Conservation (phyloP, 257 asterid species). For the Solanum chiquidenum region DNA sequence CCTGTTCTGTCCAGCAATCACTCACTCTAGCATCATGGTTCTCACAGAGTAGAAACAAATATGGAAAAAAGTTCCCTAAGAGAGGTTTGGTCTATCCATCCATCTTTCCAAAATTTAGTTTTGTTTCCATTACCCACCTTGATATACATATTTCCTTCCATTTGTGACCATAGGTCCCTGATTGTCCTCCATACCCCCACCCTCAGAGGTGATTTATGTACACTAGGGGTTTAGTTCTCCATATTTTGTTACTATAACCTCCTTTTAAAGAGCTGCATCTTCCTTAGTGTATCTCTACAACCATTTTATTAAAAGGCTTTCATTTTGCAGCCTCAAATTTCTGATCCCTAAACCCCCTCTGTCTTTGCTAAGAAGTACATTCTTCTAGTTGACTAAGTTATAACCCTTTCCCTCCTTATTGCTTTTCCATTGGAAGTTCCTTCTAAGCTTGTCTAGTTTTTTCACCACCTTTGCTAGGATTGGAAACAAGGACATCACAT, state of each 20-base stretch:
- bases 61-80: too few relatives aligned
- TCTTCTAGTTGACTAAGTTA: background rate
- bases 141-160: too few relatives aligned
- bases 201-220: background rate
- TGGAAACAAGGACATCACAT: background rate
- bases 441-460: background rate
- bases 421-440: background rate
- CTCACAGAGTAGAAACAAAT: too few relatives aligned
- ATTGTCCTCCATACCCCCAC: background rate
- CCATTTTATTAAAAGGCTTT: background rate
- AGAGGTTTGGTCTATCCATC: background rate
- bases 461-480: background rate
- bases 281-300: background rate
- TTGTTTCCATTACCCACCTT: background rate
- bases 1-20: background rate
- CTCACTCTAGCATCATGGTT: too few relatives aligned
- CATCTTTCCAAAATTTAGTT: background rate
- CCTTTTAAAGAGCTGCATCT: background rate
- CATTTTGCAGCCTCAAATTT: background rate
- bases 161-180: background rate
- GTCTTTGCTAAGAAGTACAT: background rate
- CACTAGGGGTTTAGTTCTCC: too few relatives aligned
- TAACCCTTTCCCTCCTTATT: background rate
- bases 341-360: background rate
- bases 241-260: background rate